These are phyloP conservation scores for Globisporangium barbulae DNA, from an alignment of 352 stramenopile genomes.

Conservation along the genomic window DNA sequence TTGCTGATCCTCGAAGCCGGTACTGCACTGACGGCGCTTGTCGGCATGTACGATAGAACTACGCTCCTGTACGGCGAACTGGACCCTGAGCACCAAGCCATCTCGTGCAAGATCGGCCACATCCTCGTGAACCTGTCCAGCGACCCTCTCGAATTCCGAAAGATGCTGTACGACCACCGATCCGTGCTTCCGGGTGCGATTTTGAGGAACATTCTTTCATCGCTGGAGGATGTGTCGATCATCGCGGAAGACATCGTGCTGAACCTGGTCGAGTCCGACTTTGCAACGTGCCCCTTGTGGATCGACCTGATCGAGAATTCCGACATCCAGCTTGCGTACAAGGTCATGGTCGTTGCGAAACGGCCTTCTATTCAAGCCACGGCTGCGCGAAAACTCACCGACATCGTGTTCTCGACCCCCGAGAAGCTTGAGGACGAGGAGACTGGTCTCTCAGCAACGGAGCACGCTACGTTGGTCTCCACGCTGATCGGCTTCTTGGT, in stretches of 20 bases:
- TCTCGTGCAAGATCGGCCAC: constrained; percentile 43
- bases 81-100: constrained; percentile 32
- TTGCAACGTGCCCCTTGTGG: constrained; percentile 80
- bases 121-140: constrained; percentile 67
- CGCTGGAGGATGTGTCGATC: constrained; percentile 40
- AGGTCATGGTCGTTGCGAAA: constrained; percentile 52
- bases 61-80: constrained; percentile 35
- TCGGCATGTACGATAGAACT: constrained; percentile 49
- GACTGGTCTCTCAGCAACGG: constrained; percentile 35
- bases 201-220: constrained; percentile 62
- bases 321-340: constrained; percentile 58
- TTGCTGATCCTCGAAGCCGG: constrained; percentile 69
- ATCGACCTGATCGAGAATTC: constrained; percentile 63
- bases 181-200: constrained; percentile 48
- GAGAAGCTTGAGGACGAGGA: constrained; percentile 53
- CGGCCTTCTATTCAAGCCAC: constrained; percentile 60
- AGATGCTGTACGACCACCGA: constrained; percentile 73
- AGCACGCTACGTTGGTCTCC: constrained; percentile 61
- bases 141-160: constrained; percentile 78
- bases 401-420: constrained; percentile 67
- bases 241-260: constrained; percentile 71
- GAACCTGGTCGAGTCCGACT: constrained; percentile 78
- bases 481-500: constrained; percentile 73
- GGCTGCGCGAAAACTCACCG: constrained; percentile 65
- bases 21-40: constrained; percentile 43